Evolutionary conservation across 108 stramenopile genomes (phyloP).

Genomic region (Cyclotella cryptica): DNA sequence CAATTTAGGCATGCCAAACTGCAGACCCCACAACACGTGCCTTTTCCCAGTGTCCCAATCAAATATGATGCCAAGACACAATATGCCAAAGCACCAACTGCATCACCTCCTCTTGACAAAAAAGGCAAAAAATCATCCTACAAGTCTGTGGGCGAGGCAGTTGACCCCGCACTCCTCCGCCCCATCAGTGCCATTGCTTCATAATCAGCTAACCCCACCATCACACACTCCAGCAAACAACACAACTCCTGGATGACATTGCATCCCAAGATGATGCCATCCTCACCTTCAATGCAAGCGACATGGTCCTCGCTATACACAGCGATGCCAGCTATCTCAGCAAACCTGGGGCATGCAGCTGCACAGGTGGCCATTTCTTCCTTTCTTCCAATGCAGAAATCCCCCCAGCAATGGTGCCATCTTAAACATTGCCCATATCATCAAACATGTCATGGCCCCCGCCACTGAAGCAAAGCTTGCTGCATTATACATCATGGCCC

Average conservation of each 20-base stretch:
- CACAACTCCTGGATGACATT: constrained; percentile 45
- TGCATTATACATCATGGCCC: constrained; percentile 2
- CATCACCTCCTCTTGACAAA: constrained; percentile 17
- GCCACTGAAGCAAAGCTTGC: background rate
- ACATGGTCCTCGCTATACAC: background rate
- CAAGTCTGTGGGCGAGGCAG: constrained; percentile 45
- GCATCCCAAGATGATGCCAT: constrained; percentile 52
- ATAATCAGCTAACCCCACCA: constrained; percentile 25
- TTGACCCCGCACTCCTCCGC: constrained; percentile 29
- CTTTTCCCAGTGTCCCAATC: constrained; percentile 20
- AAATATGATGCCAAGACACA: constrained; percentile 48
- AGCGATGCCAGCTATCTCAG: constrained; percentile 46
- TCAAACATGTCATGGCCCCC: background rate
- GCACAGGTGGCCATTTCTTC: constrained; percentile 46
- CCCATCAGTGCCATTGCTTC: constrained; percentile 21
- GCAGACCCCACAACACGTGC: constrained; percentile 38
- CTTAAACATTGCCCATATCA: no score
- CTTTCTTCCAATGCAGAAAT: constrained; percentile 4
- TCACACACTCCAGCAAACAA: constrained; percentile 16
- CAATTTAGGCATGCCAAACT: constrained; percentile 45
- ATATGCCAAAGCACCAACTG: constrained; percentile 16
- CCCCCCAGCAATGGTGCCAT: background rate
- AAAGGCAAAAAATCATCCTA: constrained; percentile 36
- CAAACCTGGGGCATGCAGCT: constrained; percentile 29
- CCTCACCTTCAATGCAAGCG: constrained; percentile 37